A percentile compares a stretch with the other conserved stretches of the same genome.
Conservation (phyloP, 2,329 filamentous ascomycete species). For the Fusarium sp. region DNA sequence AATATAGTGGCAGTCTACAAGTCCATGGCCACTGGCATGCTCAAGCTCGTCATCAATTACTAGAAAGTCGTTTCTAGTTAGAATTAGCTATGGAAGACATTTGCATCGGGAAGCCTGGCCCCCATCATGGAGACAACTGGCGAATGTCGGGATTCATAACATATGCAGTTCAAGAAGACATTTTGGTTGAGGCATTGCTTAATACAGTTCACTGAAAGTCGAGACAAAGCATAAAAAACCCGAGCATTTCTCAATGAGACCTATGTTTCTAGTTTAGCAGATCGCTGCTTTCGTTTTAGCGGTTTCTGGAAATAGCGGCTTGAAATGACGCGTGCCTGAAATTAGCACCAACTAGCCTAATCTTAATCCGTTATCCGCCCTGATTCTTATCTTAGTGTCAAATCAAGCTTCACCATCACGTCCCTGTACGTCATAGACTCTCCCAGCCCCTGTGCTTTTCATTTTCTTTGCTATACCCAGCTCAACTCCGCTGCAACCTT, state of each 20-base stretch:
- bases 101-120: slow-evolving; percentile 5
- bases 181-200: slow-evolving; percentile 2
- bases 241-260: too few species aligned
- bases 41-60: too few species aligned
- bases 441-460: neutral
- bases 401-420: neutral
- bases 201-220: neutral
- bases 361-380: neutral
- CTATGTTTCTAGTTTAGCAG: too few species aligned
- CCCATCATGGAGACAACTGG: slow-evolving; percentile 2
- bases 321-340: neutral
- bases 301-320: neutral
- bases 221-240: neutral
- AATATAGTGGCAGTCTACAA: slow-evolving; percentile 1
- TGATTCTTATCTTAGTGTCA: neutral
- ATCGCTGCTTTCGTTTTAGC: too few species aligned
- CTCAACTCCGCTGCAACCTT: neutral
- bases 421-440: slow-evolving; percentile 18
- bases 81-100: neutral
- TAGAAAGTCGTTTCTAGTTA: neutral
- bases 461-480: neutral
- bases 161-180: neutral
- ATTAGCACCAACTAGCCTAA: neutral
- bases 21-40: neutral
- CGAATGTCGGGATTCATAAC: neutral